Evolutionary conservation across 495 filamentous ascomycete species (phyloP), one percentile per base, ranked within the genome.

Genomic region (Neurospora sp.): DNA sequence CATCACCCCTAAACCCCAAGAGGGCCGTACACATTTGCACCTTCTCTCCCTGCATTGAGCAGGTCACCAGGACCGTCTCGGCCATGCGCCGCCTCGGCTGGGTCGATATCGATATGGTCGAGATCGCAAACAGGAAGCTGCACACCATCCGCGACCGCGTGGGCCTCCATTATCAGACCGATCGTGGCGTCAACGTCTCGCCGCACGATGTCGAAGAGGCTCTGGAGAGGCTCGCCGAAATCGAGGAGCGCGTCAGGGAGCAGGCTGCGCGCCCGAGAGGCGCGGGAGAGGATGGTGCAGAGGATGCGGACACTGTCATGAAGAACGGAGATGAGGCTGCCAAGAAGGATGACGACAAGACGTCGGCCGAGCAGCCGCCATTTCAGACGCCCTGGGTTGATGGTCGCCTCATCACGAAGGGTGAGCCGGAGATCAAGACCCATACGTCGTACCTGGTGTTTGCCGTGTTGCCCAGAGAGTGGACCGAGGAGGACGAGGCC

Each of bases 361-460:
- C 68, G 20, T 38, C 70, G 35, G 72, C 61, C 22, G 71, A 61
- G 12, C 38, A 27, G n/a, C 14, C 44, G 20, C 35, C 71, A n/a
- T 70, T 71, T 2, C 66, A 20, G 35, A 18, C 75, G 1, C 78
- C 80, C 14, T 87, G 84, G 84, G 75, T 83, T 73, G 89, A 93
- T 48, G 96, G 96, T 6, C 88, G 89, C 22, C 75, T 98, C 71
- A 85, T 92, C 11, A 92, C 94, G 74, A 88, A 94, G 35, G 87
- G 90, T 6, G 96, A 98, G 82, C 85, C 89, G 1, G 94, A 99
- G 82, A 81, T 98, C 40, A 97, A 97, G 87, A 94, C 89, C 11
- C 96, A 99, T 81, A 99, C 96, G 0, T 93, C 90, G 14, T 99
- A 98, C 81, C 86, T 99, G 18, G 91, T 96, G 7, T 99, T 99